phyloP scores from a whole-genome alignment of 2,329 filamentous ascomycete genomes.

The Botrytis pseudocinerea region DNA sequence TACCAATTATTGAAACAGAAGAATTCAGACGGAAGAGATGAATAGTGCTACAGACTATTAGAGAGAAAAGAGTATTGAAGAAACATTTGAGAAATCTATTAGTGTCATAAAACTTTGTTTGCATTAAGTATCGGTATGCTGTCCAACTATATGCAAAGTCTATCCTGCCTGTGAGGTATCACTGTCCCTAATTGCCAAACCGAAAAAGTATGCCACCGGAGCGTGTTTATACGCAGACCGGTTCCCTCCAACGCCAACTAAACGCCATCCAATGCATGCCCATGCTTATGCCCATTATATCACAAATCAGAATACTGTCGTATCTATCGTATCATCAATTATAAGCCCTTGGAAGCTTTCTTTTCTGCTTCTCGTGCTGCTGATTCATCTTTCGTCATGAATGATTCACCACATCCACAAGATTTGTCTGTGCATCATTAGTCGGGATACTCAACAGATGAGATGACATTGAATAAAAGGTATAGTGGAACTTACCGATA shows the following conservation, averaged over 20 bases:
- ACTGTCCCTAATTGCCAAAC: constrained; percentile 5
- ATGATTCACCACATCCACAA: constrained; percentile 95
- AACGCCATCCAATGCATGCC: constrained; percentile 40
- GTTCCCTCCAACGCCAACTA: background rate
- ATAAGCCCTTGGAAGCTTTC: background rate
- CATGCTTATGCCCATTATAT: constrained; percentile 26
- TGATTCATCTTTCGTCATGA: constrained; percentile 62
- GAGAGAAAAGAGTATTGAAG: background rate
- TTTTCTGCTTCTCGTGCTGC: constrained; percentile 18
- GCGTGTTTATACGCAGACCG: constrained; percentile 11
- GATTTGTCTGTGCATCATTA: constrained; percentile 69
- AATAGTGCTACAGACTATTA: background rate
- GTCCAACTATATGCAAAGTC: constrained; percentile 18
- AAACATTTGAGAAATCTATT: background rate
- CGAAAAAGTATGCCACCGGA: background rate
- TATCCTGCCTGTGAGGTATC: constrained; percentile 19
- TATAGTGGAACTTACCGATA: constrained; percentile 72
- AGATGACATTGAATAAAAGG: background rate
- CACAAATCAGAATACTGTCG: constrained; percentile 22
- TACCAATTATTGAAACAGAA: background rate
- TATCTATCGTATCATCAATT: constrained; percentile 37
- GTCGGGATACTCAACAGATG: background rate
- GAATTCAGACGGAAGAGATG: background rate
- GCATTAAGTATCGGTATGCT: constrained; percentile 10
- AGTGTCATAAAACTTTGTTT: background rate